Conservation (phyloP, 352 stramenopile species). For the Pythium chondricola region DNA sequence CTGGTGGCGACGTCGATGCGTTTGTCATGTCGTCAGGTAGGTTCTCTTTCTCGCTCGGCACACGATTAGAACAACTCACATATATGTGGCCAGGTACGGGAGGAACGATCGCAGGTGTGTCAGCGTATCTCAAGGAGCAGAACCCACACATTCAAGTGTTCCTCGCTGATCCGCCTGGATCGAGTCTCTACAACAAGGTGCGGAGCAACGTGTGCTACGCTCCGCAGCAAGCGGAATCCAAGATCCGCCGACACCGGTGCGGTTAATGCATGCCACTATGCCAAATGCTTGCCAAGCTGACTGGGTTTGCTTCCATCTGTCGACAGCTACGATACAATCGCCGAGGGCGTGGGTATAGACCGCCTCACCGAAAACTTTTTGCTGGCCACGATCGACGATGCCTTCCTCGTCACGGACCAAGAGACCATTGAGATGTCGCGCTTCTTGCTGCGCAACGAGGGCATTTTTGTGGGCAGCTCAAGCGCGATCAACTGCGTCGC, state of each 20-base stretch:
- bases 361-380: conserved; percentile 96
- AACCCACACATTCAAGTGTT: conserved; percentile 85
- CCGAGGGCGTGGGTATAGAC: conserved; percentile 97
- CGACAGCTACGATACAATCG: conserved; percentile 96
- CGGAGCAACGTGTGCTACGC: conserved; percentile 95
- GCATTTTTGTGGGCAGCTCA: conserved; percentile 93
- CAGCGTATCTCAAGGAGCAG: conserved; percentile 90
- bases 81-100: conserved; percentile 74
- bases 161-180: conserved; percentile 95
- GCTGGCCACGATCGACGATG: conserved; percentile 85
- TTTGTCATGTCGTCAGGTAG: conserved; percentile 97
- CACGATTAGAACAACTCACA: background rate
- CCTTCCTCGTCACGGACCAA: conserved; percentile 89
- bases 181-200: conserved; percentile 95
- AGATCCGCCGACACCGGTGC: conserved; percentile 86
- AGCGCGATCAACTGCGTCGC: conserved; percentile 84
- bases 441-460: conserved; percentile 93
- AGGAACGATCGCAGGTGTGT: conserved; percentile 96
- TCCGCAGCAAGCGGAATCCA: conserved; percentile 90
- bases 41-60: background rate
- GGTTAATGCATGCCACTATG: background rate
- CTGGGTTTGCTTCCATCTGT: no score
- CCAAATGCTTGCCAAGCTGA: no score
- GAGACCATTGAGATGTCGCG: conserved; percentile 97
- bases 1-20: conserved; percentile 88